Base-by-base conservation (phyloP, 164 flowering plant species). In the Annona cherimola region DNA sequence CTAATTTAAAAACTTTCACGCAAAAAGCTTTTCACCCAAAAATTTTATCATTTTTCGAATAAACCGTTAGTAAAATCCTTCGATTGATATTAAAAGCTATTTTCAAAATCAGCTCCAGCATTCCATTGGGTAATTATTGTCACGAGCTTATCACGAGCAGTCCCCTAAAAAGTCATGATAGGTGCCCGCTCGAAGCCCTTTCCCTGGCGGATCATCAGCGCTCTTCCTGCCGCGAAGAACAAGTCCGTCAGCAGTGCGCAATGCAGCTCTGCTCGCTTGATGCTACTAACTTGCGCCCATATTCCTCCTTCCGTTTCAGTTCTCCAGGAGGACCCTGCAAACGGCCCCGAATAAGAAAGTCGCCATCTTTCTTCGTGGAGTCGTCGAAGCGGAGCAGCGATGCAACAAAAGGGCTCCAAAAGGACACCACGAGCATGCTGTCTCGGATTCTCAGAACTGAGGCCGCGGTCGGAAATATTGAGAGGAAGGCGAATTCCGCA, bases 371-470 rank as follows among this genome's bases (percentile, higher is more conserved):
- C 44, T 45, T 44, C 2, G 78, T 79, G 19, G 74, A 44, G 59
- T 75, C 84, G 54, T 79, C 76, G 45, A 85, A 84, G 67, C 79
- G 75, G 74, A 81, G 63, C 67, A 46, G 75, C 8, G 76, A 68
- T n/a, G 55, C 74, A 12, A 70, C 79, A 1, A 71, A 59, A 18
- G 89, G 87, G 41, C 75, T 82, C 16, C 91, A 85, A 78, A 89
- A 73, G 73, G 77, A 82, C 3, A 69, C 87, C 7, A 79, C 83
- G 69, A 83, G 82, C 70, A 84, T 84, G 19, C 79, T 94, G 40
- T 90, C 95, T 55, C 83, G 82, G 70, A 86, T 94, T 63, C 80
- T 94, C 54, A 80, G 93, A 74, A 86, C 87, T 2, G 97, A 94
- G 54, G 83, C 92, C 1, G 97, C 98, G 4, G 80, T 92, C 70